Percentiles rank a stretch among this genome's conserved stretches.
Evolutionary conservation across 2,329 filamentous ascomycete species (phyloP).

Genomic region (Hortaea werneckii): DNA sequence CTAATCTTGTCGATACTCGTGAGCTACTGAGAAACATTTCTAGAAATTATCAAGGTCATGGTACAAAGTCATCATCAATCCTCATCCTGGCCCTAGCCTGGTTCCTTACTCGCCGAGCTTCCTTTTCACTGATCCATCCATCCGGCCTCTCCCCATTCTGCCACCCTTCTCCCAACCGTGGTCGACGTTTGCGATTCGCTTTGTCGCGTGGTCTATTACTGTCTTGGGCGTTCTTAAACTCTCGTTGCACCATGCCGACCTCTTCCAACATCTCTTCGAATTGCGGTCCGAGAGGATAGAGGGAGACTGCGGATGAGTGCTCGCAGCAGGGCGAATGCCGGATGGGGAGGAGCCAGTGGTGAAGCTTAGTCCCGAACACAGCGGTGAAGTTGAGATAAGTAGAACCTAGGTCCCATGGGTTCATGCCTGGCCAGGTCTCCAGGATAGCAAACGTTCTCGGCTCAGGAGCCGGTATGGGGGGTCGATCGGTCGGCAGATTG

Average conservation of each 20-base stretch:
- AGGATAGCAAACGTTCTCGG: slow-evolving; percentile 68
- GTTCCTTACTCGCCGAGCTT: slow-evolving; percentile 5
- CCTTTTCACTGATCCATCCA: slow-evolving; percentile 22
- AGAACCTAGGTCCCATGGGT: slow-evolving; percentile 71
- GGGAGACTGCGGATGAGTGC: slow-evolving; percentile 35
- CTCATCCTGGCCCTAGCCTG: background rate
- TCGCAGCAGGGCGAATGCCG: slow-evolving; percentile 62
- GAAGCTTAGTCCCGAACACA: slow-evolving; percentile 61
- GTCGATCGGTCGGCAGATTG: slow-evolving; percentile 16
- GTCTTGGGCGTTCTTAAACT: background rate
- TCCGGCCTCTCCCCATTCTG: slow-evolving; percentile 26
- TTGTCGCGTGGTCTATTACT: background rate
- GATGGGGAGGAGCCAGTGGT: slow-evolving; percentile 76
- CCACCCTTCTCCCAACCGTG: slow-evolving; percentile 20
- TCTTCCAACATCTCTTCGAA: slow-evolving; percentile 24
- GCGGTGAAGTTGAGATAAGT: slow-evolving; percentile 58
- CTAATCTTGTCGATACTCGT: too few relatives aligned
- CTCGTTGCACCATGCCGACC: slow-evolving; percentile 18
- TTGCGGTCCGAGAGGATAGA: slow-evolving; percentile 25
- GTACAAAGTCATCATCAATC: background rate
- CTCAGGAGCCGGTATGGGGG: slow-evolving; percentile 23
- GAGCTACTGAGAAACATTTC: too few relatives aligned
- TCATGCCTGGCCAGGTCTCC: slow-evolving; percentile 61
- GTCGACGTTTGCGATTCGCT: slow-evolving; percentile 6
- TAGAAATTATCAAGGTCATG: background rate